Evolutionary conservation across 345 rosid species (phyloP), one percentile per base, ranked within the genome.

Genomic region (Eucalyptus pauciflora): DNA sequence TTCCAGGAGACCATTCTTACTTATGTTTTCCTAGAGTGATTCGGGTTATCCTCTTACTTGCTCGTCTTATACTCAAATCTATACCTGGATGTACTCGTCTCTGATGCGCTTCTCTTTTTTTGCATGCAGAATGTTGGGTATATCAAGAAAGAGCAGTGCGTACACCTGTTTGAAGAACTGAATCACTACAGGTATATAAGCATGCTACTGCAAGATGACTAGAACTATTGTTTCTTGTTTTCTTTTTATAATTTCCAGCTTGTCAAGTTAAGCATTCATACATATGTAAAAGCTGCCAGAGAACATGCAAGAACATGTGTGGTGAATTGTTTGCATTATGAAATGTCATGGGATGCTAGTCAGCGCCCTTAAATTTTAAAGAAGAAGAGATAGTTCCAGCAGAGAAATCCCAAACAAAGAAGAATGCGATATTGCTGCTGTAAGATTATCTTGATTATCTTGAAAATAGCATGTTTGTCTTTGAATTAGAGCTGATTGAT

Each of bases 161-260:
- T 95, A 88, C 90, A 29, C 89, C 95, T 98, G 88, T 98, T 98
- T 92, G 95, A 95, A 91, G 96, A 94, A 88, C 93, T 98, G 88
- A 95, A 97, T 89, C 92, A 94, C 64, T 98, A 98, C 96, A 96
- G 99, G 99, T 97, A 93, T 76, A 22, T 76, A 41, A 41, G 83
- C 29, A 41, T 76, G 48, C 83, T 76, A 76, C 48, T 37, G 43
- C 46, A 76, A 37, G 83, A 76, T 76, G 80, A 50, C 54, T 69
- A 43, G 79, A 29, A 86, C 8, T 43, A 60, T 88, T 12, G 24
- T 88, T 67, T 50, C 10, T 33, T 29, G 10, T 9, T 49, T 46
- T 24, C 17, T 25, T 69, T 69, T 50, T 49, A 22, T n/a, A 37
- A 62, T 69, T 31, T 87, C 71, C 27, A 43, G 60, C 87, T 3